Evolutionary conservation across 352 stramenopile genomes (phyloP).

Genomic region (Globisporangium lucens): DNA sequence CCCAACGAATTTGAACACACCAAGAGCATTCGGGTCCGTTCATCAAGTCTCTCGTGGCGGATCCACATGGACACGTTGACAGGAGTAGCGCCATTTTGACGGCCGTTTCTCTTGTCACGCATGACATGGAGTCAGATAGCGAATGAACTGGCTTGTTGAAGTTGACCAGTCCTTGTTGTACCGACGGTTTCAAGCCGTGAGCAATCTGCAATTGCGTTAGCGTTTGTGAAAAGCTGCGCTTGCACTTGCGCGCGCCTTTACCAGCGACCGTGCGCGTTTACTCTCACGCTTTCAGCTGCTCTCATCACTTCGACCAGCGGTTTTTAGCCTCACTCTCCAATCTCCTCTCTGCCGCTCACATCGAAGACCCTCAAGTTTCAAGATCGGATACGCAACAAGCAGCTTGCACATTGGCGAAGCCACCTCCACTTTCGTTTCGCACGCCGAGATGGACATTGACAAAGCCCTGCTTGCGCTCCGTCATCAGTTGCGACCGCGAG

Average conservation of each 20-base stretch:
- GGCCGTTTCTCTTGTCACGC: neutral
- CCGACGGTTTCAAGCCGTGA: neutral
- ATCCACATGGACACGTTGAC: neutral
- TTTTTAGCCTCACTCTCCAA: slow-evolving; percentile 8
- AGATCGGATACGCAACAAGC: neutral
- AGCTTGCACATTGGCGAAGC: neutral
- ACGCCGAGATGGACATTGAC: neutral
- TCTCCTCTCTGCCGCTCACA: slow-evolving; percentile 4
- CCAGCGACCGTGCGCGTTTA: neutral
- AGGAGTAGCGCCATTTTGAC: neutral
- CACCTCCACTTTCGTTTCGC: neutral
- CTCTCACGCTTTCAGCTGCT: neutral
- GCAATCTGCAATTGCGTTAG: neutral
- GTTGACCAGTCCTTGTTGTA: neutral
- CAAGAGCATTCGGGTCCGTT: neutral
- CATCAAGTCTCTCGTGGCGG: neutral
- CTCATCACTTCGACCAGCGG: slow-evolving; percentile 1
- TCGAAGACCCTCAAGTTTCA: neutral
- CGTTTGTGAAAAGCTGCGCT: neutral
- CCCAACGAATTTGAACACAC: neutral
- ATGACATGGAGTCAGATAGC: neutral
- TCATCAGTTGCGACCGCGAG: neutral
- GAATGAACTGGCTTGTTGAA: neutral
- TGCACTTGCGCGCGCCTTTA: neutral
- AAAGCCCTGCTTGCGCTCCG: neutral